Percentiles rank a stretch among this genome's conserved stretches.
phyloP scores from a whole-genome alignment of 2,329 filamentous ascomycete species.

The Fusarium sp. region DNA sequence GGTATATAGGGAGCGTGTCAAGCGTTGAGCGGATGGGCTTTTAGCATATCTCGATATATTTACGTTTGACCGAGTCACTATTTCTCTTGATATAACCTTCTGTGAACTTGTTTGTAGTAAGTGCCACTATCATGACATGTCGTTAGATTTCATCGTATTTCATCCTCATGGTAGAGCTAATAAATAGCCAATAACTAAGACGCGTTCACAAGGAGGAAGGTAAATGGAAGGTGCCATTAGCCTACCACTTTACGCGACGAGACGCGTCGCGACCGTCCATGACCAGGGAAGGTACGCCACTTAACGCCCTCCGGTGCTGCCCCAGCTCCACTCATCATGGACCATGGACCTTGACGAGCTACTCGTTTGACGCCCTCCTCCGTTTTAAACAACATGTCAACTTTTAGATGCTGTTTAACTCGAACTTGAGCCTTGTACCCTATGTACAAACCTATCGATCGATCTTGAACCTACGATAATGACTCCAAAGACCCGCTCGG shows the following conservation, averaged over 20 bases:
- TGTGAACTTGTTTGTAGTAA: no score
- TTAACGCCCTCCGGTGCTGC: constrained; percentile 25
- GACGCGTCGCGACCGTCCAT: constrained; percentile 38
- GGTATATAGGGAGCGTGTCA: constrained; percentile 22
- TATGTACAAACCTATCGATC: neutral
- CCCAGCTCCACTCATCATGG: constrained; percentile 40
- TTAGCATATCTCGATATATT: constrained; percentile 36
- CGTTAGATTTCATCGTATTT: no score
- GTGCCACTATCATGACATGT: no score
- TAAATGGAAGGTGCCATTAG: constrained; percentile 4
- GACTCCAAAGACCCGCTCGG: constrained; percentile 58
- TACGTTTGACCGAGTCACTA: neutral
- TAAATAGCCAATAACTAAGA: constrained; percentile 7
- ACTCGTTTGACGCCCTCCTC: constrained; percentile 8
- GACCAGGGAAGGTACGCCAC: constrained; percentile 36
- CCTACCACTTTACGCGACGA: constrained; percentile 45
- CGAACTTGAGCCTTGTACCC: neutral
- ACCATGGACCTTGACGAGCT: constrained; percentile 25
- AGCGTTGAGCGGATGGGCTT: constrained; percentile 17
- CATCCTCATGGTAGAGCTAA: constrained; percentile 7
- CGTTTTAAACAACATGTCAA: constrained; percentile 23
- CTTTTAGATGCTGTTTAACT: neutral
- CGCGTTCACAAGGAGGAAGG: neutral
- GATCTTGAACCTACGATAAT: constrained; percentile 42
- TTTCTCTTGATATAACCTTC: no score